Evolutionary conservation across 306 rosid genomes (phyloP).

Genomic region (Acacia melanoxylon): DNA sequence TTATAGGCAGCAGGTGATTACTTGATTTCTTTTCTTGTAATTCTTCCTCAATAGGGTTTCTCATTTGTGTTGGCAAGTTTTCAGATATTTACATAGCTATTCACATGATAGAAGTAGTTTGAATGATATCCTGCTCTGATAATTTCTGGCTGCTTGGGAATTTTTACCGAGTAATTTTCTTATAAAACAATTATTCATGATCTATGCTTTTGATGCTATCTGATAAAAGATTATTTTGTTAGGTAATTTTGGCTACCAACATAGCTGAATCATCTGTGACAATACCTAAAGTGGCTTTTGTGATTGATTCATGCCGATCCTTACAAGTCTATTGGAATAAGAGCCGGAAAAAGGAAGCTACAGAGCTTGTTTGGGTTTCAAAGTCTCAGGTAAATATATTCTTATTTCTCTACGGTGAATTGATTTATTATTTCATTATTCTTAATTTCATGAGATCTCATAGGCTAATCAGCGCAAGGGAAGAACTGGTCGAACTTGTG

Average conservation of each 20-base stretch:
- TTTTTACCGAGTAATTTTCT: not conserved
- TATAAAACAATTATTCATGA: not conserved
- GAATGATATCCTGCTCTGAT: constrained; percentile 13
- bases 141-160: not conserved
- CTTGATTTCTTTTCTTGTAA: not conserved
- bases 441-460: constrained; percentile 33
- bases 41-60: not conserved
- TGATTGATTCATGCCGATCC: constrained; percentile 87
- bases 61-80: not conserved
- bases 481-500: constrained; percentile 97
- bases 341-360: constrained; percentile 51
- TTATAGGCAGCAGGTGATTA: not conserved
- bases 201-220: constrained; percentile 21
- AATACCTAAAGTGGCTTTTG: constrained; percentile 89
- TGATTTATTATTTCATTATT: constrained; percentile 9
- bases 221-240: constrained; percentile 27
- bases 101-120: not conserved
- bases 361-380: constrained; percentile 84
- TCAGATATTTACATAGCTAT: not conserved
- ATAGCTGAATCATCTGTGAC: constrained; percentile 96
- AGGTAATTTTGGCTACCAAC: constrained; percentile 93
- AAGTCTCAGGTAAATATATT: constrained; percentile 75
- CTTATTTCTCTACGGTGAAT: constrained; percentile 23
- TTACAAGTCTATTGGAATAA: constrained; percentile 80
- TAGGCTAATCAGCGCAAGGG: constrained; percentile 90